Conservation (phyloP, 495 filamentous ascomycete genomes). For the Aspergillus taichungensis region DNA sequence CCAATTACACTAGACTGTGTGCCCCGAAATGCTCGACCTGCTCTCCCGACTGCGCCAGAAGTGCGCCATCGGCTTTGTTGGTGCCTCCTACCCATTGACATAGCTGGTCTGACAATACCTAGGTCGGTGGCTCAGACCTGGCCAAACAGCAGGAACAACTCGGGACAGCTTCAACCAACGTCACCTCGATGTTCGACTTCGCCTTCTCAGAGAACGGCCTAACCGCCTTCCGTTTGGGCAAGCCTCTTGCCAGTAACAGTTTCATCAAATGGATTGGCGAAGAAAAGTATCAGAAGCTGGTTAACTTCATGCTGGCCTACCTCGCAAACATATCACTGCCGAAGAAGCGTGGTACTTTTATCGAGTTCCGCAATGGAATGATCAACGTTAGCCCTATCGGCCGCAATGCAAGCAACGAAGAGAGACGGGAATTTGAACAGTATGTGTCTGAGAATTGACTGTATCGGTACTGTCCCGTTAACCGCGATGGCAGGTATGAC, state of each 20-base stretch:
- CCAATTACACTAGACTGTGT: slow-evolving; percentile 38
- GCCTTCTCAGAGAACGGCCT: slow-evolving; percentile 95
- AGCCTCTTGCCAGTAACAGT: slow-evolving; percentile 58
- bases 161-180: slow-evolving; percentile 51
- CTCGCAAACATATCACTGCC: slow-evolving; percentile 79
- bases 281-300: slow-evolving; percentile 81
- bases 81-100: slow-evolving; percentile 11
- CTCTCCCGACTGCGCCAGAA: slow-evolving; percentile 76
- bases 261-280: slow-evolving; percentile 95
- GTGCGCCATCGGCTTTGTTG: slow-evolving; percentile 77
- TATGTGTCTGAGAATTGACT: slow-evolving; percentile 12
- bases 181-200: slow-evolving; percentile 84
- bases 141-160: slow-evolving; percentile 95
- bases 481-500: slow-evolving; percentile 48
- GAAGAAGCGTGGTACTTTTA: slow-evolving; percentile 87
- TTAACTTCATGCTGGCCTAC: slow-evolving; percentile 78
- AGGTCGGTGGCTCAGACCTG: slow-evolving; percentile 75
- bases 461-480: slow-evolving; percentile 5
- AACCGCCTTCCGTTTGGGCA: slow-evolving; percentile 75
- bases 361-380: slow-evolving; percentile 97
- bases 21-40: slow-evolving; percentile 73
- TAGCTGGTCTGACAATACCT: slow-evolving; percentile 7
- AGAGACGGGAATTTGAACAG: slow-evolving; percentile 68
- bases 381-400: slow-evolving; percentile 89
- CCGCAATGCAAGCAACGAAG: slow-evolving; percentile 73